phyloP scores from a whole-genome alignment of 352 stramenopile genomes.

The Globisporangium sylvaticum region DNA sequence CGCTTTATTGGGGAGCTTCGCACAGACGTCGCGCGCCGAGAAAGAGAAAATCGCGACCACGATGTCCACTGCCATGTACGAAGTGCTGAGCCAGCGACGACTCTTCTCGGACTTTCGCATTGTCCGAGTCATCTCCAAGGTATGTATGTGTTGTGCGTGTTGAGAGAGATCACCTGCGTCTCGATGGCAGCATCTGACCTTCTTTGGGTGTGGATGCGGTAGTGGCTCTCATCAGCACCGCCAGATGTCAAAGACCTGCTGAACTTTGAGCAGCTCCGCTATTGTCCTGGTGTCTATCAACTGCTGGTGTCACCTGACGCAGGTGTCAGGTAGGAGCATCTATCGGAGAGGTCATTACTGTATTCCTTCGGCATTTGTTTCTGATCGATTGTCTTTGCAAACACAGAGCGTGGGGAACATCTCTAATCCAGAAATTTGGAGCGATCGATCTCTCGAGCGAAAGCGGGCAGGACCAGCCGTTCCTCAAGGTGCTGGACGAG shows the following conservation, averaged over 20 bases:
- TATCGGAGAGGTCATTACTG: too few species aligned
- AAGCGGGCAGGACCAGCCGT: conserved; percentile 35
- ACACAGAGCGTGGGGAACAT: conserved; percentile 57
- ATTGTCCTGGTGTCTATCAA: conserved; percentile 69
- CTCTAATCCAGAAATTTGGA: conserved; percentile 49
- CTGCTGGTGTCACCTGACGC: conserved; percentile 76
- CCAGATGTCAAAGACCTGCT: conserved; percentile 33
- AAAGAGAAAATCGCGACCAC: conserved; percentile 24
- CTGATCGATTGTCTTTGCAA: not conserved
- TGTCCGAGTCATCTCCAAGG: conserved; percentile 68
- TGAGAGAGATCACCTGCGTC: not conserved
- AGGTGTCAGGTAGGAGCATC: conserved; percentile 48
- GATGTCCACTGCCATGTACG: conserved; percentile 58
- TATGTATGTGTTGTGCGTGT: conserved; percentile 6
- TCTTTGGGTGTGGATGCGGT: not conserved
- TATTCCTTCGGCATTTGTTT: too few species aligned
- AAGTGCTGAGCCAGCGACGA: conserved; percentile 70
- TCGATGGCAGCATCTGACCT: not conserved
- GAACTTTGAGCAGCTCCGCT: conserved; percentile 42
- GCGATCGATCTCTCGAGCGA: conserved; percentile 56
- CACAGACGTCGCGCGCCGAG: conserved; percentile 9
- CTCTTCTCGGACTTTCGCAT: conserved; percentile 82
- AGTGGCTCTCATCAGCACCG: conserved; percentile 43
- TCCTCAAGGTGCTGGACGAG: conserved; percentile 77
- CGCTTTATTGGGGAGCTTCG: not conserved